These are phyloP conservation scores for Metschnikowia santaceciliae DNA, from an alignment of 805 yeast genomes.

Conservation along the genomic window DNA sequence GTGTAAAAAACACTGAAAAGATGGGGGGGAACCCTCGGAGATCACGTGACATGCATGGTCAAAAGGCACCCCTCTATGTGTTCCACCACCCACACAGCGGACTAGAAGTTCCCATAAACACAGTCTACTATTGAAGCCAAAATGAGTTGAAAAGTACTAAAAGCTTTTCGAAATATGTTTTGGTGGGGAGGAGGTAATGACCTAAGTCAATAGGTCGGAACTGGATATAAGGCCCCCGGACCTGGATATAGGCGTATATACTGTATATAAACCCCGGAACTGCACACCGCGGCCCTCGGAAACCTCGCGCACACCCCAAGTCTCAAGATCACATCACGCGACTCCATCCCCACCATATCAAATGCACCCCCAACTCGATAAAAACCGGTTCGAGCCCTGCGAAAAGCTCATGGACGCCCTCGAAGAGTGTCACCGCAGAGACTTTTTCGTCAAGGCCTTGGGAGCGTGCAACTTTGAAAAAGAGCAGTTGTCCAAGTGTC, in stretches of 20 bases:
- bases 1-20: too few species aligned
- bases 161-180: too few species aligned
- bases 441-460: constrained; percentile 62
- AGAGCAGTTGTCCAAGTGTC: constrained; percentile 71
- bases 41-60: too few species aligned
- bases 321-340: not conserved
- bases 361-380: constrained; percentile 47
- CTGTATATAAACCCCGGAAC: not conserved
- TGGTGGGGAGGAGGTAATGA: not conserved
- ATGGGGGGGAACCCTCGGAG: too few species aligned
- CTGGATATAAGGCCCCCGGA: not conserved
- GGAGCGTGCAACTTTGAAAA: constrained; percentile 86
- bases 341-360: not conserved
- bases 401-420: constrained; percentile 78
- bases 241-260: too few species aligned
- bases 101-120: too few species aligned
- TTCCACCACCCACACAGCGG: too few species aligned
- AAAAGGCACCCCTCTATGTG: too few species aligned
- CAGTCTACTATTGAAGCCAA: too few species aligned
- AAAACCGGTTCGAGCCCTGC: constrained; percentile 52
- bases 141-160: too few species aligned
- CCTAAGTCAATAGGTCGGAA: not conserved
- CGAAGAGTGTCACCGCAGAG: constrained; percentile 79
- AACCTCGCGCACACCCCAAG: too few species aligned
- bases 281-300: too few species aligned